Conservation (phyloP, 805 yeast species). For the Candida odintsovae region DNA sequence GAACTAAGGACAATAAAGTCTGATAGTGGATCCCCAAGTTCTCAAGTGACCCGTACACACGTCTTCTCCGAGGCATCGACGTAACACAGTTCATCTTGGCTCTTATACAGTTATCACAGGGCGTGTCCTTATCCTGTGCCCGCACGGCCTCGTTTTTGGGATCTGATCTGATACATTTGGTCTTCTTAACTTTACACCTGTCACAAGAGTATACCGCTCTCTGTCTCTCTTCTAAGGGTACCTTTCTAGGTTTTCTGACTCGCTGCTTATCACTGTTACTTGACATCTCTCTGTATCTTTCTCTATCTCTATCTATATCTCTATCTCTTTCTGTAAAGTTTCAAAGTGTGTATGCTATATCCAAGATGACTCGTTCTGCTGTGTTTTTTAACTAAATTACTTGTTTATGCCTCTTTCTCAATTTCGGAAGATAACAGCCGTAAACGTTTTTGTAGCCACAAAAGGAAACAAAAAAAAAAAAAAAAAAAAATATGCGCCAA, state of each 20-base stretch:
- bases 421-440: too few relatives aligned
- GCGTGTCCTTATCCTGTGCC: slow-evolving; percentile 31
- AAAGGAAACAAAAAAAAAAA: too few relatives aligned
- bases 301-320: too few relatives aligned
- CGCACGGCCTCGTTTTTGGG: slow-evolving; percentile 19
- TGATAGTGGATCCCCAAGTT: slow-evolving; percentile 39
- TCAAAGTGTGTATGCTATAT: too few relatives aligned
- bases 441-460: too few relatives aligned
- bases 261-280: neutral
- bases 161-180: slow-evolving; percentile 34
- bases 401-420: too few relatives aligned
- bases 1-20: slow-evolving; percentile 32
- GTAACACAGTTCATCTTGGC: slow-evolving; percentile 36
- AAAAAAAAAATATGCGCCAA: too few relatives aligned
- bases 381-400: neutral
- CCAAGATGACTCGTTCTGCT: neutral
- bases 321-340: too few relatives aligned
- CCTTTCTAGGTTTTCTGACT: slow-evolving; percentile 28
- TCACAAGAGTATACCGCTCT: slow-evolving; percentile 42
- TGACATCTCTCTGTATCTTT: too few relatives aligned
- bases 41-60: slow-evolving; percentile 37
- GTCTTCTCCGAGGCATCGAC: slow-evolving; percentile 35
- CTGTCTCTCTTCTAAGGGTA: slow-evolving; percentile 32
- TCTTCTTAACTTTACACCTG: slow-evolving; percentile 38
- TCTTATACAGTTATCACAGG: slow-evolving; percentile 34